A percentile compares a stretch with the other conserved stretches of the same genome.
Evolutionary conservation across 2,329 filamentous ascomycete genomes (phyloP).

Genomic region (Neopestalotiopsis sp.): DNA sequence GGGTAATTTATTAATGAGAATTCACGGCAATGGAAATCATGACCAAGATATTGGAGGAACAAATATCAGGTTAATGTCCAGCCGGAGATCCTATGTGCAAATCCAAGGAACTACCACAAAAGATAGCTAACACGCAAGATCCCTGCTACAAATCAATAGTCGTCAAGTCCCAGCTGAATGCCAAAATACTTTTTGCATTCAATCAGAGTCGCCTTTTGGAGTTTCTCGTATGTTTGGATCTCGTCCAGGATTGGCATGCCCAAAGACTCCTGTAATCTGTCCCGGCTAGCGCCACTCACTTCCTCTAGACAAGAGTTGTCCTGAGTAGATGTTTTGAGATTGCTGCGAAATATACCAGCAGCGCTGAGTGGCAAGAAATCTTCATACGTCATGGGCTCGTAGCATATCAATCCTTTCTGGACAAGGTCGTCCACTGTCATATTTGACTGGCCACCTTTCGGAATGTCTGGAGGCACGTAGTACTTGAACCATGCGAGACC

Average conservation of each 20-base stretch:
- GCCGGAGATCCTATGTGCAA: background rate
- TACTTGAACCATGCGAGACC: slow-evolving; percentile 10
- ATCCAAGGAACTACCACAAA: no score
- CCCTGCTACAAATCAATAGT: background rate
- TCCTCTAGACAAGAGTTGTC: background rate
- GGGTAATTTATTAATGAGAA: background rate
- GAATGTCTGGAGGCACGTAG: background rate
- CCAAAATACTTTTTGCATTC: slow-evolving; percentile 10
- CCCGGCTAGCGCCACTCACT: background rate
- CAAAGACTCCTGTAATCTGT: background rate
- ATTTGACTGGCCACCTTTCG: background rate
- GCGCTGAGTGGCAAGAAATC: slow-evolving; percentile 14
- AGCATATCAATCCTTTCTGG: background rate
- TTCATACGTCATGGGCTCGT: slow-evolving; percentile 13
- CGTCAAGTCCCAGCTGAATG: background rate
- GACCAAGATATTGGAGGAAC: no score
- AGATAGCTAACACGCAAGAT: background rate
- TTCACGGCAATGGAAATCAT: background rate
- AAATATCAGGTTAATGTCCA: no score
- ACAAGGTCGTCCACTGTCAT: slow-evolving; percentile 4
- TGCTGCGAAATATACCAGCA: slow-evolving; percentile 11
- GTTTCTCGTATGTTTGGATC: slow-evolving; percentile 1
- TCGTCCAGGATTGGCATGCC: slow-evolving; percentile 1
- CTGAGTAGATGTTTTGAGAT: background rate
- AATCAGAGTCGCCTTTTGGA: background rate